Evolutionary conservation across 2,329 filamentous ascomycete genomes (phyloP), one percentile per base, ranked within the genome.

Genomic region (Cercospora janseana): DNA sequence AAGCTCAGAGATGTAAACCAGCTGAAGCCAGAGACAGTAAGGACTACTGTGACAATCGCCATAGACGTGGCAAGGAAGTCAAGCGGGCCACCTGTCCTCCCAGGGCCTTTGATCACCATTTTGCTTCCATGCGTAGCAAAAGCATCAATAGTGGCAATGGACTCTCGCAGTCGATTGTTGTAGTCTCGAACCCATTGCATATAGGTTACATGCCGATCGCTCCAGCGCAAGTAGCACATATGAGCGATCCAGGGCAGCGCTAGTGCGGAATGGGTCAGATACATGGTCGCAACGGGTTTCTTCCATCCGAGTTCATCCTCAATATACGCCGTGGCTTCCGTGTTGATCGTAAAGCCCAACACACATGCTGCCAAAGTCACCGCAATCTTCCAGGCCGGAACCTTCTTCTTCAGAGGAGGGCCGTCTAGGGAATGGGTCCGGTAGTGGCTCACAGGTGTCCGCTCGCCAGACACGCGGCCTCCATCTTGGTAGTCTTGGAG

Each of bases 221-320:
- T 44, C 54, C 59, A 60, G 16, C 63, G 62, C 12, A 59, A 46
- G 34, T 60, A 66, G 8, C 42, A 34, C 21, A 66, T 40, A 28
- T 66, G 62, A 40, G 50, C 42, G 7, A 66, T 21, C 65, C 65
- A 67, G n/a, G 65, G 65, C 10, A 67, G 24, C 16, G 49, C 49
- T 16, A 67, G 59, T 1, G 63, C 60, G 51, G 56, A 60, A 57
- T 67, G 65, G 31, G 60, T 64, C 41, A 67, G 52, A 49, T 66
- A 67, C 41, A 67, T 52, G 7, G 62, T 65, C 16, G 59, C 60
- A 46, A 66, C 65, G 4, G 65, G 64, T 38, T 67, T 67, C 45
- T 62, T 63, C 60, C 60, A 67, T 43, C 58, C 61, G 2, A 67
- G 46, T 16, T 60, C 56, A 43, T 65, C 59, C 49, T 67, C 60